Base-by-base conservation (phyloP, 1,284 basidiomycete genomes). In the Melampsora abietis-canadensis region DNA sequence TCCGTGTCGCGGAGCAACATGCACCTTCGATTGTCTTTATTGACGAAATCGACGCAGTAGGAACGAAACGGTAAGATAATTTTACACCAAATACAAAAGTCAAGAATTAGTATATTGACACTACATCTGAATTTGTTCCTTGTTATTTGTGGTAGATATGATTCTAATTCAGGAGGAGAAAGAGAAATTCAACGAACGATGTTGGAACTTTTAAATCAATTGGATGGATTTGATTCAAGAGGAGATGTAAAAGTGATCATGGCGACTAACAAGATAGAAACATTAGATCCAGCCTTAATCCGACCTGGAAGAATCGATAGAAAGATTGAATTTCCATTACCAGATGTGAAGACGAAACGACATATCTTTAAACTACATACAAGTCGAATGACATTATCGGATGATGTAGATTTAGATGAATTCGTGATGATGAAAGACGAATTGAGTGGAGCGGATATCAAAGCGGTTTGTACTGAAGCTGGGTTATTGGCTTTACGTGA, bases 281-380 rank as follows among this genome's bases (percentile, higher is more conserved):
- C 91, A 2, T 87, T 98, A 60, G 95, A 98, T 83, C 95, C 95
- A 62, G 95, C 95, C 21, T 88, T 98, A 73, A 96, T 98, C 80
- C 91, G 96, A 76, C 95, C 96, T 2, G 96, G 96, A 68, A 93
- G 96, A 81, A 98, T 99, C 78, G 96, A 99, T 81, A 87, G 96
- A 75, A 98, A 99, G 86, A 98, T 99, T 76, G 81, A 83, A 80
- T 83, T 81, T 77, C 81, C 82, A 37, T 84, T 97, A 46, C 94
- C 94, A 27, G 93, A 74, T 59, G 72, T 74, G n/a, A 96, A 95
- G 85, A 96, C 94, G 62, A 95, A 96, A 82, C 90, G 94, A 27
- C 94, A 97, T 83, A 99, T 99, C 81, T 98, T 98, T 89, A 89
- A 90, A 81, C 84, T 99, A 78, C 96, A 98, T 83, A 98, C 96